A percentile compares a stretch with the other conserved stretches of the same genome.
phyloP scores from a whole-genome alignment of 352 stramenopile genomes.

The Phytophthora colocasiae region DNA sequence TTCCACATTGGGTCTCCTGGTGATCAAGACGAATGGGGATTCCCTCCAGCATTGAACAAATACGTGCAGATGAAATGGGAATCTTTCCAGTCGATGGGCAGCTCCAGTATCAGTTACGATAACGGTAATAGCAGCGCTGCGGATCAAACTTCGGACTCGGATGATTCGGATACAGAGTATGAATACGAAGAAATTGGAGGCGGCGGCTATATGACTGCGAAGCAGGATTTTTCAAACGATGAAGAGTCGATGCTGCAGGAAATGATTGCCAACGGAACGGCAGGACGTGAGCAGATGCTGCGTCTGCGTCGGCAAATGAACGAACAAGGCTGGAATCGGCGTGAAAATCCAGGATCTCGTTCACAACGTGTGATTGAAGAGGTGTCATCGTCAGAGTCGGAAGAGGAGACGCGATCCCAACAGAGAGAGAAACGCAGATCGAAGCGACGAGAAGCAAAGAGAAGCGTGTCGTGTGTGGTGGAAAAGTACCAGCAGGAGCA shows the following conservation, averaged over 20 bases:
- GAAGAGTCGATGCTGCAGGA: conserved; percentile 78
- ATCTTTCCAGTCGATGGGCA: conserved; percentile 57
- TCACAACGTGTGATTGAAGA: conserved; percentile 43
- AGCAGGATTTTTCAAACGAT: conserved; percentile 70
- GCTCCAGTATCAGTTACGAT: conserved; percentile 20
- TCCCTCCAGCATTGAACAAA: conserved; percentile 66
- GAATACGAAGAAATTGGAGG: conserved; percentile 52
- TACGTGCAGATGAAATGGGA: conserved; percentile 87
- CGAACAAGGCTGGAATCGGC: conserved; percentile 67
- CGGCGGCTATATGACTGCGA: conserved; percentile 65
- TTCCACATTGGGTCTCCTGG: conserved; percentile 46
- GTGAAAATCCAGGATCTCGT: conserved; percentile 45
- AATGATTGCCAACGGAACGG: conserved; percentile 84
- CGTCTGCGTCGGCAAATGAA: conserved; percentile 69
- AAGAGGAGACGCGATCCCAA: conserved; percentile 41
- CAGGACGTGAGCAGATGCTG: conserved; percentile 72
- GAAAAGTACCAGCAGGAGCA: conserved; percentile 65
- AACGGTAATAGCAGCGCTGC: conserved; percentile 24
- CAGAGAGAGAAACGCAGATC: conserved; percentile 36
- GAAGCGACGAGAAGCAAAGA: conserved; percentile 37
- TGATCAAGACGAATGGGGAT: conserved; percentile 57
- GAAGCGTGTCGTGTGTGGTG: conserved; percentile 44
- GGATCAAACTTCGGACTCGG: conserved; percentile 50
- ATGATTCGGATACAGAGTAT: conserved; percentile 71
- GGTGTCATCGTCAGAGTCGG: conserved; percentile 57